Evolutionary conservation across 306 rosid species (phyloP), one percentile per base, ranked within the genome.

Genomic region (Sechiopsis laciniata): DNA sequence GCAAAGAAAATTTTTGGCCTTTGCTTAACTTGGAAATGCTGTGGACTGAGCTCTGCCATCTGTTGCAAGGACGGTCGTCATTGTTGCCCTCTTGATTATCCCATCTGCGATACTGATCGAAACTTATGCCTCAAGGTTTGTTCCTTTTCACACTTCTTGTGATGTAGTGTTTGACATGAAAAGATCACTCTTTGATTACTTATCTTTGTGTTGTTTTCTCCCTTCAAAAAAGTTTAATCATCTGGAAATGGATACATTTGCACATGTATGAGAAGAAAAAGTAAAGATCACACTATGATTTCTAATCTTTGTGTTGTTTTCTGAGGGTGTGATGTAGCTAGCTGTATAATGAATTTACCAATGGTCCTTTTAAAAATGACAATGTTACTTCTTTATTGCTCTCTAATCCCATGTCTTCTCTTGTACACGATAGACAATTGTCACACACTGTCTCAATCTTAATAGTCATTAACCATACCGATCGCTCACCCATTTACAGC

Each of bases 1-100:
- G 80, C 86, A 2, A 64, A 8, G 85, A 72, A 56, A 64, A 3
- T 93, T 72, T 22, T 90, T 6, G 96, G 98, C 68, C 63, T 90
- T 74, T 93, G 98, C 78, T 58, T 93, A 53, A 81, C 87, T 10
- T 90, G 96, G 94, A 90, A 87, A 76, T 88, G 92, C 76, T 88
- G 92, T 46, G 86, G 79, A 32, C 9, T 83, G 56, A 61, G 22
- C 66, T 83, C 96, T 74, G 98, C 91, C 0, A 84, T 90, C 9
- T 88, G 98, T 74, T 93, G 98, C 75, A 83, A 87, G 78, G 97
- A 93, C 73, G 72, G 69, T 21, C 79, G 75, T 55, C 87, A 89
- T 65, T 93, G 97, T 63, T 93, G 97, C 52, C 98, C 97, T 22
- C 85, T 57, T 10, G 92, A 89, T 81, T 83, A 86, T 78, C 97